phyloP scores from a whole-genome alignment of 805 yeast species.

The Saccharomycopsis olivae region DNA sequence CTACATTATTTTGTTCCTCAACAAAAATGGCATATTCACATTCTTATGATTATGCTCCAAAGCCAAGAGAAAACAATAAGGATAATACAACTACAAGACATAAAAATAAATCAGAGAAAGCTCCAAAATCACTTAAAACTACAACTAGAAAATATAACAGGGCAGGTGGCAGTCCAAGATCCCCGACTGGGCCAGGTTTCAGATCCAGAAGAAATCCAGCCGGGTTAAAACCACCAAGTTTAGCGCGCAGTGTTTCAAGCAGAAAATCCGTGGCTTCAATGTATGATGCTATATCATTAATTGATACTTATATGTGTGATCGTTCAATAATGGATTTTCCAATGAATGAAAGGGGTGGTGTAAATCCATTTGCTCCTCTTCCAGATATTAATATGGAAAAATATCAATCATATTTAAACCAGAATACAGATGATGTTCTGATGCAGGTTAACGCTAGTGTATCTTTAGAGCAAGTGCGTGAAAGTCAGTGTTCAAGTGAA shows the following conservation, averaged over 20 bases:
- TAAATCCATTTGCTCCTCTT: conserved; percentile 11
- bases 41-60: background rate
- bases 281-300: conserved; percentile 14
- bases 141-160: background rate
- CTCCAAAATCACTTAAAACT: background rate
- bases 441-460: too few relatives aligned
- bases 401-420: background rate
- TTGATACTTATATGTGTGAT: conserved; percentile 16
- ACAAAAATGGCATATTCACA: conserved; percentile 5
- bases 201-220: too few relatives aligned
- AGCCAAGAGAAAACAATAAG: background rate
- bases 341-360: background rate
- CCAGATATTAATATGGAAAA: background rate
- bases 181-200: too few relatives aligned
- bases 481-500: background rate
- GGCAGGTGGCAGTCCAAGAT: background rate
- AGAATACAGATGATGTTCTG: too few relatives aligned
- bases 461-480: background rate
- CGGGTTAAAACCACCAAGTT: background rate
- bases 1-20: conserved; percentile 1
- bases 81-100: background rate
- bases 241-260: background rate
- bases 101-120: background rate
- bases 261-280: conserved; percentile 5
- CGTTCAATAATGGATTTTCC: conserved; percentile 5